Evolutionary conservation across 1,284 basidiomycete species (phyloP), one percentile per base, ranked within the genome.

Genomic region (Sanghuangporus weigelae): DNA sequence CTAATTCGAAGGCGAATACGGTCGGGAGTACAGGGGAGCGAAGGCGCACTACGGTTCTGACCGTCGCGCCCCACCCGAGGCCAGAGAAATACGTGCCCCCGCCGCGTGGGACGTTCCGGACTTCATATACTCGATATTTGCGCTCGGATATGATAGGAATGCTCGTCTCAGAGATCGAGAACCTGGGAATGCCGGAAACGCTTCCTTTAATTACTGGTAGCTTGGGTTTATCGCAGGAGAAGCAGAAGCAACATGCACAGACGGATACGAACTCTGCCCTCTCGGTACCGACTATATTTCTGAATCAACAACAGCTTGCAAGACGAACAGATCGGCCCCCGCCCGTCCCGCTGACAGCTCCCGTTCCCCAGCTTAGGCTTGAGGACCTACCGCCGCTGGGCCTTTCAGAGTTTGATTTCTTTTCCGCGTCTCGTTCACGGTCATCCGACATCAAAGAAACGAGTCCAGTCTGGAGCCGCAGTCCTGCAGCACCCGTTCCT

Each of bases 71-170:
- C 12, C 40, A 50, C 19, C 39, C 59, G 36, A 61, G 44, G 14
- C 36, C 36, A 19, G 51, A 61, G 38, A 61, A 53, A 44, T 63
- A 63, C 55, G 46, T 26, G 2, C 56, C 62, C 1, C 62, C 62
- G 21, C 62, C 62, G n/a, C 55, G 57, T 21, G 62, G 62, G 31
- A 63, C 62, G 57, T 63, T 63, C 35, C 55, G 62, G 12, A 39
- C 62, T 10, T 63, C 62, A 31, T 51, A 51, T 38, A 55, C 62
- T 19, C 62, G 56, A 35, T 19, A 23, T 35, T 38, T 63, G 6
- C 62, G 62, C 48, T 31, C 56, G 14, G 62, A 63, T 21, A 23
- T 59, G 23, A 31, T 57, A 6, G 39, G 39, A 10, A 21, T 12
- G 19, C 23, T 57, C 8, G 35, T 57, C 38, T 54, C 53, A n/a